Evolutionary conservation across 163 green algal genomes (phyloP).

Genomic region (Dunaliella salina): DNA sequence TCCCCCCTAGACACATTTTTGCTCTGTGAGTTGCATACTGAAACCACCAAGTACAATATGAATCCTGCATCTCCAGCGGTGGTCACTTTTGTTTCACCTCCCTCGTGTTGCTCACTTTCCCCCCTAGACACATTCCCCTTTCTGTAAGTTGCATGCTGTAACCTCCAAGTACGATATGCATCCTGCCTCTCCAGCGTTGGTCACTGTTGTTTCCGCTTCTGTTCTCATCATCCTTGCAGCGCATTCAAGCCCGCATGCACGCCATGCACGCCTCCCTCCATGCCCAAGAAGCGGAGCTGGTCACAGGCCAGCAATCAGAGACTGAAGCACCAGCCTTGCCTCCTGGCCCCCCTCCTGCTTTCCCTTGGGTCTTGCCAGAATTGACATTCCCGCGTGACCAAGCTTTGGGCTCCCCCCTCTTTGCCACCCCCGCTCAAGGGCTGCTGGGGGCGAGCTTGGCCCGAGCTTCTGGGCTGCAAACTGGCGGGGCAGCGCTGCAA

Average conservation of each 20-base stretch:
- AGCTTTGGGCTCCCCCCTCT: neutral
- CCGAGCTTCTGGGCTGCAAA: neutral
- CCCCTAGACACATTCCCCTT: too few relatives aligned
- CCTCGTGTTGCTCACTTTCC: too few relatives aligned
- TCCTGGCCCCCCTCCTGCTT: neutral
- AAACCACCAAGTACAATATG: too few relatives aligned
- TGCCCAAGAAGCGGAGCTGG: neutral
- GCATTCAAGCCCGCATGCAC: constrained; percentile 15
- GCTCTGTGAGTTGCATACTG: too few relatives aligned
- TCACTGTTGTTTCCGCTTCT: neutral
- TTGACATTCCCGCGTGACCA: neutral
- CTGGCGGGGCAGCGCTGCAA: too few relatives aligned
- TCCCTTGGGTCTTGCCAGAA: neutral
- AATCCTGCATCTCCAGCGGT: too few relatives aligned
- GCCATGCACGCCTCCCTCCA: constrained; percentile 7
- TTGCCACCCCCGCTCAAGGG: neutral
- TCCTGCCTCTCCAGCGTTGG: too few relatives aligned
- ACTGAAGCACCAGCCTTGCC: neutral
- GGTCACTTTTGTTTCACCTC: too few relatives aligned
- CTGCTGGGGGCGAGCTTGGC: neutral
- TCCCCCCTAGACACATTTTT: too few relatives aligned
- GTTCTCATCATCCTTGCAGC: neutral
- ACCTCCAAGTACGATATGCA: too few relatives aligned
- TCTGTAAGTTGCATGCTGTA: too few relatives aligned
- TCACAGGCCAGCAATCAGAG: neutral